phyloP scores from a whole-genome alignment of 192 early-diverging fungal species.

The Coemansia sp. region DNA sequence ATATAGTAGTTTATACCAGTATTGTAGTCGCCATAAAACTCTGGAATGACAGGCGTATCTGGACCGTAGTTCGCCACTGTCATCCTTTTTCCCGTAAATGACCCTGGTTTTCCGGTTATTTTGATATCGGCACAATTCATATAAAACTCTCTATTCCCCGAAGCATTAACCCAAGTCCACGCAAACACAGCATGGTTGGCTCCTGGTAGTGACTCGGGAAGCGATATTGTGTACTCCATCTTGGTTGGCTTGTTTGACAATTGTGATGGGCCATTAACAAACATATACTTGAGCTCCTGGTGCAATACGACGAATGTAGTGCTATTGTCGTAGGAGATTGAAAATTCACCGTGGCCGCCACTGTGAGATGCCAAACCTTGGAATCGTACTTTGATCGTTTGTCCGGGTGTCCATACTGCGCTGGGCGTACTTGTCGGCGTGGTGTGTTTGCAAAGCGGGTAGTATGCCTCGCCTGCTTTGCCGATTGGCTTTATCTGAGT shows the following conservation, averaged over 20 bases:
- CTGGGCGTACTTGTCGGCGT: constrained; percentile 31
- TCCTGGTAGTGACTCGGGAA: constrained; percentile 35
- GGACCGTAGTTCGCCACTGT: constrained; percentile 54
- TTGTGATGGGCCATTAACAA: constrained; percentile 12
- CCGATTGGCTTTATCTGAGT: constrained; percentile 38
- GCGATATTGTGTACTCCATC: constrained; percentile 16
- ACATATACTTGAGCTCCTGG: constrained; percentile 32
- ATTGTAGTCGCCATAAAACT: constrained; percentile 23
- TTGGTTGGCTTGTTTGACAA: constrained; percentile 12
- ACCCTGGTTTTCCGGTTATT: constrained; percentile 35
- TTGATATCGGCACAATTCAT: constrained; percentile 66
- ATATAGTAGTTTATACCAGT: constrained; percentile 13
- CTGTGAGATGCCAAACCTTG: constrained; percentile 32
- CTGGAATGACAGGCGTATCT: constrained; percentile 15
- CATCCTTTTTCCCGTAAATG: constrained; percentile 26
- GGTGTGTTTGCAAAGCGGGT: constrained; percentile 50
- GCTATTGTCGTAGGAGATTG: constrained; percentile 50
- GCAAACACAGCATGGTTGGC: constrained; percentile 42
- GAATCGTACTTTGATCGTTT: constrained; percentile 38
- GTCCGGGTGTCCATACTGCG: constrained; percentile 44
- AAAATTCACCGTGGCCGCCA: constrained; percentile 56
- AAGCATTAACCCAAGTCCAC: constrained; percentile 69
- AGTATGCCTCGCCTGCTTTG: constrained; percentile 18
- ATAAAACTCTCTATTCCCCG: constrained; percentile 64
- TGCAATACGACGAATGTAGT: constrained; percentile 57